A percentile compares a stretch with the other conserved stretches of the same genome.
Evolutionary conservation across 495 filamentous ascomycete species (phyloP).

Genomic region (Immersiella caudata): DNA sequence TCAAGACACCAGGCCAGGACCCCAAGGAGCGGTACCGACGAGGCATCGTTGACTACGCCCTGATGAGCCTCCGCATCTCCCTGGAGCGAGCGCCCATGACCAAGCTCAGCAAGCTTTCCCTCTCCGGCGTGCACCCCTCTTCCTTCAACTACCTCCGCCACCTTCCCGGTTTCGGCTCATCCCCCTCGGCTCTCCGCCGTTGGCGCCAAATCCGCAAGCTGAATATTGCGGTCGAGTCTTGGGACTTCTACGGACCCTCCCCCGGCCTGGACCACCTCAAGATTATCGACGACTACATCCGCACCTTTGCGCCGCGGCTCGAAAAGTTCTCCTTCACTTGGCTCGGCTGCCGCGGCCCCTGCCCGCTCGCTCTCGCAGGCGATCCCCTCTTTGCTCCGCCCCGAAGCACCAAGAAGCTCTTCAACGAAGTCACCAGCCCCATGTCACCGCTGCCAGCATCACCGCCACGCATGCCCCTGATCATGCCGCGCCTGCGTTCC

Average conservation of each 20-base stretch:
- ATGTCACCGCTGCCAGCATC: constrained; percentile 53
- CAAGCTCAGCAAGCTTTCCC: constrained; percentile 62
- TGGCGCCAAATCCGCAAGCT: constrained; percentile 76
- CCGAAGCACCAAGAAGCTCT: constrained; percentile 53
- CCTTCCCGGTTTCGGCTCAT: constrained; percentile 64
- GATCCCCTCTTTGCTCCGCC: constrained; percentile 62
- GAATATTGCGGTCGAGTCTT: constrained; percentile 66
- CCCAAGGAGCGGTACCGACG: constrained; percentile 68
- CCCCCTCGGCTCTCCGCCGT: constrained; percentile 61
- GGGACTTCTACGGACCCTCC: constrained; percentile 56
- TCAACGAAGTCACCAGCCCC: constrained; percentile 56
- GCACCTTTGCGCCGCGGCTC: constrained; percentile 61
- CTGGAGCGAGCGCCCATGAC: constrained; percentile 66
- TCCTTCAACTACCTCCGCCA: constrained; percentile 71
- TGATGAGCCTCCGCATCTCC: constrained; percentile 77
- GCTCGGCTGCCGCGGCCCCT: constrained; percentile 67
- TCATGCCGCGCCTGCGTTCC: constrained; percentile 61
- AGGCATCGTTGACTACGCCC: constrained; percentile 77
- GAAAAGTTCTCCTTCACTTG: constrained; percentile 70
- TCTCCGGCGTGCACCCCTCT: constrained; percentile 68
- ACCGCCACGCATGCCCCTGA: constrained; percentile 50
- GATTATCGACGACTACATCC: constrained; percentile 72
- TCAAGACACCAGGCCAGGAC: constrained; percentile 72
- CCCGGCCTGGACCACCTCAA: constrained; percentile 71
- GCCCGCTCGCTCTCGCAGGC: constrained; percentile 64